phyloP scores from a whole-genome alignment of 192 early-diverging fungal species.

The Gryganskiella cystojenkinii region DNA sequence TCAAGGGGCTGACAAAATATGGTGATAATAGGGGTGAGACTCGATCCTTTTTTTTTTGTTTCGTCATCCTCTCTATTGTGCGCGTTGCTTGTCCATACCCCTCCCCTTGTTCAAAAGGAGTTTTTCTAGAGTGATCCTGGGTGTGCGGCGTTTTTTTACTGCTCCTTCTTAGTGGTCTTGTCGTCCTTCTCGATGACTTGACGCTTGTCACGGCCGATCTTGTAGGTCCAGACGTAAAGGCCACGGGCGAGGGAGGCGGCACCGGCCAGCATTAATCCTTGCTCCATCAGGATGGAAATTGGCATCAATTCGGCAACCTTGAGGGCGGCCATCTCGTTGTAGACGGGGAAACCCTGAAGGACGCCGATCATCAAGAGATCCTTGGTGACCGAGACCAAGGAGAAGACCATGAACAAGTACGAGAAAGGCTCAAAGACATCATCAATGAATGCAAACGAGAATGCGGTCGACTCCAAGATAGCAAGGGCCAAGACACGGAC shows the following conservation, averaged over 20 bases:
- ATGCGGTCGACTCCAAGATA: slow-evolving; percentile 34
- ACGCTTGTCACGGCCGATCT: slow-evolving; percentile 9
- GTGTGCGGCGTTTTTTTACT: background rate
- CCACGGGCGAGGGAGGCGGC: background rate
- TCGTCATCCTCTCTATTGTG: too few relatives aligned
- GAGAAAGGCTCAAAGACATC: slow-evolving; percentile 34
- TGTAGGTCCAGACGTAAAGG: slow-evolving; percentile 11
- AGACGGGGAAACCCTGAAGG: slow-evolving; percentile 1
- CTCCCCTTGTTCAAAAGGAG: too few relatives aligned
- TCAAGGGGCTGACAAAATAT: too few relatives aligned
- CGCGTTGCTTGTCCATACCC: too few relatives aligned
- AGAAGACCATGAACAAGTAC: slow-evolving; percentile 15
- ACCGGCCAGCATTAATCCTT: background rate
- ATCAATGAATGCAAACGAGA: slow-evolving; percentile 37
- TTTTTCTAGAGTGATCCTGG: too few relatives aligned
- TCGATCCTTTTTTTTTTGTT: too few relatives aligned
- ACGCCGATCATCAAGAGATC: background rate
- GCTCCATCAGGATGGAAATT: background rate
- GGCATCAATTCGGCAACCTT: slow-evolving; percentile 5
- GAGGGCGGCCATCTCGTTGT: background rate
- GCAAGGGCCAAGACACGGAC: slow-evolving; percentile 26
- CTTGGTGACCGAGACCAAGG: slow-evolving; percentile 14
- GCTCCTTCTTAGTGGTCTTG: background rate
- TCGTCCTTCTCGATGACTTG: slow-evolving; percentile 4
- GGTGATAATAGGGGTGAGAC: too few relatives aligned